Base-by-base conservation (phyloP, 805 yeast genomes). In the Millerozyma miso region DNA sequence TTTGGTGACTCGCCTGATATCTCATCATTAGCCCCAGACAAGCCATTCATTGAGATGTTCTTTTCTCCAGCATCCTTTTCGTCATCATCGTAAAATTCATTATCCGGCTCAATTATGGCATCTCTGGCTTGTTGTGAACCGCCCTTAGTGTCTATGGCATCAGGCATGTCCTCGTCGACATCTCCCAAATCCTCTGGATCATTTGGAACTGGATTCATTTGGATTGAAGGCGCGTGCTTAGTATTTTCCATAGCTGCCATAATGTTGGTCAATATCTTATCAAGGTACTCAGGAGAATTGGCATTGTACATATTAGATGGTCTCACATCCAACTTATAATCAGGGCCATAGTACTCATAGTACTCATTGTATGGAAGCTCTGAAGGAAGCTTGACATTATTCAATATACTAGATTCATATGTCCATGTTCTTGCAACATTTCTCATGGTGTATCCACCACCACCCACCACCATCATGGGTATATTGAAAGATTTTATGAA, bases 381-480 rank as follows among this genome's bases (percentile, higher is more conserved):
- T n/a, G 83, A 66, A 19, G 88, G 86, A 54, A 91, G 69, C 38
- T 83, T 74, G 12, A 84, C 88, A 53, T 87, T 84, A 51, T 93
- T 83, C 58, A 91, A 74, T 19, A 93, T 74, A 31, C 97, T 91
- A 0, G 97, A 83, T 65, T 93, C 99, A 58, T 76, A 90, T 2
- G 96, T 80, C 98, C 99, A 91, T 10, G 95, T 78, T 52, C 99
- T 74, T 4, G 97, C 88, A 38, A 93, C 99, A 60, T 93, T 93
- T 62, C 97, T 78, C 77, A 95, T 95, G 2, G 99, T 93, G 67
- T 93, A 93, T 16, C 99, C 99, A 53, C 99, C 99, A 39, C 99
- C 99, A 33, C 99, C 99, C 16, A 93, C 74, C 23, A 93, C 95
- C 83, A 93, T 78, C 76, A 88, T 69, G 7, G 99, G 98, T 14